Percentiles rank a stretch among this genome's conserved stretches.
phyloP scores from a whole-genome alignment of 352 stramenopile species.

The Globisporangium parvum region DNA sequence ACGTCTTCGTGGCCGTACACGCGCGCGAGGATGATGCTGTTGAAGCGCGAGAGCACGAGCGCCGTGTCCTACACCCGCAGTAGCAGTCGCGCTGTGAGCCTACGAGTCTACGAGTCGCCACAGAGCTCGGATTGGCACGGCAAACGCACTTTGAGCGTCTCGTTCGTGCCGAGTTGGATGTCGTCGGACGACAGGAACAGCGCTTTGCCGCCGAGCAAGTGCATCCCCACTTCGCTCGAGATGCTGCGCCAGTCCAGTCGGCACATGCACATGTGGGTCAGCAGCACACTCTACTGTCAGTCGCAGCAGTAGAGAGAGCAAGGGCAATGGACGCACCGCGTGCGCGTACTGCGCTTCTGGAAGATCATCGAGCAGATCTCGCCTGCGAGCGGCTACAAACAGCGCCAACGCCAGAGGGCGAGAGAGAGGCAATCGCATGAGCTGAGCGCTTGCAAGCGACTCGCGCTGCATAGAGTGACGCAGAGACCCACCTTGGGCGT shows the following conservation, averaged over 20 bases:
- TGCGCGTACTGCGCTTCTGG: slow-evolving; percentile 91
- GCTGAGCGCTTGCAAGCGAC: too few relatives aligned
- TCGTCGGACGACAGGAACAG: slow-evolving; percentile 97
- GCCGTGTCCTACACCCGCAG: slow-evolving; percentile 48
- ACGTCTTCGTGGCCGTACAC: slow-evolving; percentile 92
- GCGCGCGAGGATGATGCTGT: slow-evolving; percentile 94
- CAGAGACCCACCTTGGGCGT: slow-evolving; percentile 30
- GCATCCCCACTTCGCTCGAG: slow-evolving; percentile 95
- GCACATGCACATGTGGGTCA: too few relatives aligned
- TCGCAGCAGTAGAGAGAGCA: neutral
- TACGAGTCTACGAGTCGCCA: neutral
- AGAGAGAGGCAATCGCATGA: neutral
- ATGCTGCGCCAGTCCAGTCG: slow-evolving; percentile 41
- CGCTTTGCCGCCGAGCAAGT: slow-evolving; percentile 92
- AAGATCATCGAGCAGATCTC: slow-evolving; percentile 93
- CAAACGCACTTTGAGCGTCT: slow-evolving; percentile 81
- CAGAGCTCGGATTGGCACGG: neutral
- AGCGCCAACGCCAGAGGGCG: neutral
- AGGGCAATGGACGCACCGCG: slow-evolving; percentile 26
- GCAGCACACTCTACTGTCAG: too few relatives aligned
- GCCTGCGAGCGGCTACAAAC: slow-evolving; percentile 34
- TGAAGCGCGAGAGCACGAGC: slow-evolving; percentile 91
- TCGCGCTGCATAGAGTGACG: neutral
- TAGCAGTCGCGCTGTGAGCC: neutral
- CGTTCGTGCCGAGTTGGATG: slow-evolving; percentile 98